Conservation (phyloP, 1,284 basidiomycete genomes). For the Leccinum colubrinum region DNA sequence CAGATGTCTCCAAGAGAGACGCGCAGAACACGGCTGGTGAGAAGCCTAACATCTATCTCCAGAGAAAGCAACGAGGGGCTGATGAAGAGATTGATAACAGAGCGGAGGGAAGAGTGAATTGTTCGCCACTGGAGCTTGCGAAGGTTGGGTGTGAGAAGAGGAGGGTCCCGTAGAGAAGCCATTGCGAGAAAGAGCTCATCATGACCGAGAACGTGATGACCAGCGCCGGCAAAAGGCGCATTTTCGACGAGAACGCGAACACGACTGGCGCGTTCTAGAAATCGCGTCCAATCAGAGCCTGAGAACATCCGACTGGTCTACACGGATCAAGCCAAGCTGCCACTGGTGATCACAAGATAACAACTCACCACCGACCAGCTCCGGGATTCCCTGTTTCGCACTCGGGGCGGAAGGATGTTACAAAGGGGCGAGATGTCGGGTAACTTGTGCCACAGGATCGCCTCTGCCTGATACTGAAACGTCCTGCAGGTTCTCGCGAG, state of each 20-base stretch:
- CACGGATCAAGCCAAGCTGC: too few relatives aligned
- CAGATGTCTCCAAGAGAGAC: constrained; percentile 17
- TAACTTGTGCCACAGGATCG: constrained; percentile 19
- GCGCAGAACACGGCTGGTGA: constrained; percentile 9
- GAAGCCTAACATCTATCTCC: constrained; percentile 23
- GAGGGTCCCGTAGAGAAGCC: constrained; percentile 15
- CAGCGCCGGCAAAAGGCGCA: not conserved
- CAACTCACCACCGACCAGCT: constrained; percentile 23
- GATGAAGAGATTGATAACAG: constrained; percentile 22
- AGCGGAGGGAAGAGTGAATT: not conserved
- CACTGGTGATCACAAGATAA: not conserved
- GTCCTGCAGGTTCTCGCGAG: constrained; percentile 24
- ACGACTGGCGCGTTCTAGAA: constrained; percentile 16
- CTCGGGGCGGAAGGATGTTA: constrained; percentile 18
- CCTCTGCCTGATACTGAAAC: constrained; percentile 19
- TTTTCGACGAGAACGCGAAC: constrained; percentile 17
- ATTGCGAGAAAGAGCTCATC: constrained; percentile 18
- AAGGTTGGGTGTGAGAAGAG: constrained; percentile 25
- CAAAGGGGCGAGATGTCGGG: constrained; percentile 13
- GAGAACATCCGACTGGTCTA: constrained; percentile 20
- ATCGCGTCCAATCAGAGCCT: constrained; percentile 19
- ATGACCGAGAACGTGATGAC: not conserved
- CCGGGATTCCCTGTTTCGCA: constrained; percentile 12
- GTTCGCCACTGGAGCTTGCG: constrained; percentile 20
- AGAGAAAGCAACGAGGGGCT: constrained; percentile 21